Conservation (phyloP, 1,284 basidiomycete species). For the Cutaneotrichosporon sp. region DNA sequence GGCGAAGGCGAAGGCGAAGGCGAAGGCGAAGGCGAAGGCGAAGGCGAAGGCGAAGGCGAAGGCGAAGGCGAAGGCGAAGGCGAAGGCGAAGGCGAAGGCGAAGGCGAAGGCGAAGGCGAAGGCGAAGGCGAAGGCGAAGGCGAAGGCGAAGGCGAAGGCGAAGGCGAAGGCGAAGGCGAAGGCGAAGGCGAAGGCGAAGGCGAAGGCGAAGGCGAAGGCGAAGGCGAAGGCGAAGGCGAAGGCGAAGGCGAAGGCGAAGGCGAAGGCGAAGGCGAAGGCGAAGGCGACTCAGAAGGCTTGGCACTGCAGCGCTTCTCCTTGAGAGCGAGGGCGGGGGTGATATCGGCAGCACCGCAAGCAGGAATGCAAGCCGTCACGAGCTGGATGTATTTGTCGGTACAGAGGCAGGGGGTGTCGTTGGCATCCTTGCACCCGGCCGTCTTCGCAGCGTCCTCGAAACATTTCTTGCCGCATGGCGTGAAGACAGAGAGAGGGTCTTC, state of each 20-base stretch:
- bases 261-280: not conserved
- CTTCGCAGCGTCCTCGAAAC: not conserved
- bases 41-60: too few relatives aligned
- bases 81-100: too few relatives aligned
- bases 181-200: too few relatives aligned
- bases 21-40: too few relatives aligned
- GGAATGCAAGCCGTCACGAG: slow-evolving; percentile 7
- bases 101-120: not conserved
- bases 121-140: too few relatives aligned
- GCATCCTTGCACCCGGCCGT: slow-evolving; percentile 5
- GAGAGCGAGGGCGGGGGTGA: slow-evolving; percentile 8
- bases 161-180: too few relatives aligned
- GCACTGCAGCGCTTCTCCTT: slow-evolving; percentile 5
- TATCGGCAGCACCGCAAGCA: not conserved
- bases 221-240: too few relatives aligned
- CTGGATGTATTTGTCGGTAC: slow-evolving; percentile 2
- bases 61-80: too few relatives aligned
- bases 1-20: too few relatives aligned
- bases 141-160: too few relatives aligned
- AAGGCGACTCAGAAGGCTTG: not conserved
- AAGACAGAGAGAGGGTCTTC: not conserved
- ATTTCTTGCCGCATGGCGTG: not conserved
- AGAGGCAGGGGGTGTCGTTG: slow-evolving; percentile 11
- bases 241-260: too few relatives aligned
- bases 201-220: too few relatives aligned